These are phyloP conservation scores for Mercurialis annua DNA, from an alignment of 345 rosid genomes.

Conservation along the genomic window DNA sequence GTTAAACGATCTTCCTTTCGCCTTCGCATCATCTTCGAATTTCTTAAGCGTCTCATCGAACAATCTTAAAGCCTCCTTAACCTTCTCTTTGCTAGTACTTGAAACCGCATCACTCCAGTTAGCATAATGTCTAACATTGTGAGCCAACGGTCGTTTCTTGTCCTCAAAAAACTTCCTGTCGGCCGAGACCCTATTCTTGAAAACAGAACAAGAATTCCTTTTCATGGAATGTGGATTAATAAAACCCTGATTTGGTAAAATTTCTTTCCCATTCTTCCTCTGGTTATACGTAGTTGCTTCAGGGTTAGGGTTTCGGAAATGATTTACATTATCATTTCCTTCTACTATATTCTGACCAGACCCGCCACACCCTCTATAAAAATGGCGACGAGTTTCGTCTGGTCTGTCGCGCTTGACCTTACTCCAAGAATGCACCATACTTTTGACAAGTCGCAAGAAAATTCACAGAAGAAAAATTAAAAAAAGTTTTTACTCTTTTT, in stretches of 20 bases:
- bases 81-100: not conserved
- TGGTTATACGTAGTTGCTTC: not conserved
- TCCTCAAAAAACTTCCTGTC: not conserved
- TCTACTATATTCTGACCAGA: not conserved
- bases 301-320: not conserved
- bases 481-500: not conserved
- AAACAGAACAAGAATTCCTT: not conserved
- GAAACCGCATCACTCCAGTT: not conserved
- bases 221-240: not conserved
- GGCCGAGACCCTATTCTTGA: too few relatives aligned
- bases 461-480: not conserved
- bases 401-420: not conserved
- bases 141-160: not conserved
- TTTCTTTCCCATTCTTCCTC: too few relatives aligned
- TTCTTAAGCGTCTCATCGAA: not conserved
- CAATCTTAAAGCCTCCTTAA: slow-evolving; percentile 1
- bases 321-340: too few relatives aligned
- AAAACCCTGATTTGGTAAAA: not conserved
- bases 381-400: not conserved
- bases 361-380: not conserved
- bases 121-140: not conserved
- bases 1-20: not conserved
- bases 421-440: not conserved
- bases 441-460: not conserved
- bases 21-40: not conserved